Evolutionary conservation across 1,139 yeast genomes (phyloP).

Genomic region (Suhomyces atakaporum): DNA sequence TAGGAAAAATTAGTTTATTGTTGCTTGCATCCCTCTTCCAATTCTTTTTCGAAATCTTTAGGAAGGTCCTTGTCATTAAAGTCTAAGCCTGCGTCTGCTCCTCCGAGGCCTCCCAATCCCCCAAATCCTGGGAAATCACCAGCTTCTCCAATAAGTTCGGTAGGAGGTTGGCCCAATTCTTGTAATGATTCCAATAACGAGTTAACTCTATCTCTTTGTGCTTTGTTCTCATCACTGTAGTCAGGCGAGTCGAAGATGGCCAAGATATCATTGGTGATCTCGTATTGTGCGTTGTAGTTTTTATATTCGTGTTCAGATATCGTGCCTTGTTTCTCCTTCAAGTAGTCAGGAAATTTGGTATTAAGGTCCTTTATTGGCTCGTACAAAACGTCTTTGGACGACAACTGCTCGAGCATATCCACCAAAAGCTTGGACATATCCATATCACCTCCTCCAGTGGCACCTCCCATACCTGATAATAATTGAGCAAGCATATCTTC

Average conservation of each 20-base stretch:
- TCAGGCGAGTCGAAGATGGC: constrained; percentile 56
- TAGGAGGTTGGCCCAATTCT: constrained; percentile 87
- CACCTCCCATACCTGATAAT: constrained; percentile 47
- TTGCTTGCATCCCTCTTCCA: constrained; percentile 29
- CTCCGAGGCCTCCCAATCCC: constrained; percentile 28
- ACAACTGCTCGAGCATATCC: constrained; percentile 80
- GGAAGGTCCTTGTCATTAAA: constrained; percentile 49
- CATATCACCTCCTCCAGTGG: constrained; percentile 49
- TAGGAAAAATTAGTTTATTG: too few relatives aligned
- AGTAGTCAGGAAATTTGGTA: constrained; percentile 65
- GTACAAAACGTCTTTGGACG: constrained; percentile 83
- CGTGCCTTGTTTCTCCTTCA: constrained; percentile 49
- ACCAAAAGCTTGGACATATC: constrained; percentile 65
- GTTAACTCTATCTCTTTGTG: constrained; percentile 56
- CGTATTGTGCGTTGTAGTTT: constrained; percentile 57
- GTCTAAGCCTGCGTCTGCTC: constrained; percentile 31
- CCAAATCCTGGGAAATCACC: constrained; percentile 61
- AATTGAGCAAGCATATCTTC: constrained; percentile 64
- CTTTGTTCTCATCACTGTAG: constrained; percentile 53
- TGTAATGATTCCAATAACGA: constrained; percentile 67
- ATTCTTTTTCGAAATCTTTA: constrained; percentile 50
- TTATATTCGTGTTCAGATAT: constrained; percentile 50
- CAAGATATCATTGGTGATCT: constrained; percentile 53
- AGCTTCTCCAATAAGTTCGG: constrained; percentile 70
- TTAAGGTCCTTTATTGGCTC: constrained; percentile 86